A percentile compares a stretch with the other conserved stretches of the same genome.
phyloP scores from a whole-genome alignment of 768 basidiomycete species.

The Amanita fuliginea region DNA sequence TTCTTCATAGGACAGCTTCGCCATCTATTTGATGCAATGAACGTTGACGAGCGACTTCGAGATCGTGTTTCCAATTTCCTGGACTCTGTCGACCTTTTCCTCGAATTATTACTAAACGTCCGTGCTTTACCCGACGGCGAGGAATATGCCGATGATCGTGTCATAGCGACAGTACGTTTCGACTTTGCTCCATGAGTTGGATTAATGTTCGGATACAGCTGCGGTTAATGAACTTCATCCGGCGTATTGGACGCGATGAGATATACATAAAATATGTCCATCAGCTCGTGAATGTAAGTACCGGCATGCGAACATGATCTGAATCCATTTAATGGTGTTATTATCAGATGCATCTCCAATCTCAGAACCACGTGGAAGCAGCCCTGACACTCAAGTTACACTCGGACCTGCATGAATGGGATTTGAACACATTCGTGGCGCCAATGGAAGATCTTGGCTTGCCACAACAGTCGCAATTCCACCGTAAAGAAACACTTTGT shows the following conservation, averaged over 20 bases:
- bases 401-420: constrained; percentile 90
- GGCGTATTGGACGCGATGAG: constrained; percentile 83
- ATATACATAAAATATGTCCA: constrained; percentile 96
- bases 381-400: constrained; percentile 90
- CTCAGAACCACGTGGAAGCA: constrained; percentile 88
- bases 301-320: background rate
- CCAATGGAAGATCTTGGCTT: constrained; percentile 86
- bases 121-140: constrained; percentile 86
- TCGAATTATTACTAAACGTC: constrained; percentile 80
- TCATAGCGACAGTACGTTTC: constrained; percentile 69
- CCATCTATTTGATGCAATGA: constrained; percentile 76
- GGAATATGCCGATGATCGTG: constrained; percentile 90
- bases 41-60: constrained; percentile 71
- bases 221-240: constrained; percentile 88
- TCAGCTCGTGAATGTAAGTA: constrained; percentile 77
- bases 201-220: constrained; percentile 33
- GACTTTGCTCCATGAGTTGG: constrained; percentile 4
- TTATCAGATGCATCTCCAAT: constrained; percentile 71
- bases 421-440: constrained; percentile 65
- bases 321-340: background rate
- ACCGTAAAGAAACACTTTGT: constrained; percentile 87
- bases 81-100: constrained; percentile 85
- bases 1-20: constrained; percentile 91
- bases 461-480: constrained; percentile 89
- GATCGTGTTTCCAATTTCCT: constrained; percentile 74